phyloP scores from a whole-genome alignment of 257 asterid genomes.

The Nemophila menziesii region DNA sequence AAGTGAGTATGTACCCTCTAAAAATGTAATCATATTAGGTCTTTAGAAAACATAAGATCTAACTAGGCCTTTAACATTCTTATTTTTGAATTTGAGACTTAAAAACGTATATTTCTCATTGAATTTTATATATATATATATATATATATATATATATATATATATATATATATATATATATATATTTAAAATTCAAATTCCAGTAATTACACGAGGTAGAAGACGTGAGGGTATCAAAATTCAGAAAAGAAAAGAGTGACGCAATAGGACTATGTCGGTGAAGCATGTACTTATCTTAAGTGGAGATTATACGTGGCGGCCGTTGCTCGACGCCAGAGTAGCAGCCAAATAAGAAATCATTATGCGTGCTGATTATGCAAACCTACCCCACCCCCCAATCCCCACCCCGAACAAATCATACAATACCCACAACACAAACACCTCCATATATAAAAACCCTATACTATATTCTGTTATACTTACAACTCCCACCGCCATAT shows the following conservation, averaged over 20 bases:
- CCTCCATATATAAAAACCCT: too few relatives aligned
- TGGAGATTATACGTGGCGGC: conserved; percentile 45
- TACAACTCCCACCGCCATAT: neutral
- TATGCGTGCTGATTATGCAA: conserved; percentile 22
- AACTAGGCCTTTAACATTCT: too few relatives aligned
- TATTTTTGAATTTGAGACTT: too few relatives aligned
- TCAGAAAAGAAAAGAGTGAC: neutral
- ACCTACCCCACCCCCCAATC: neutral
- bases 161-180: too few relatives aligned
- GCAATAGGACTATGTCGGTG: conserved; percentile 41
- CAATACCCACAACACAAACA: neutral
- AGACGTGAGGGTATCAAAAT: neutral
- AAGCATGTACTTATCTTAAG: conserved; percentile 33
- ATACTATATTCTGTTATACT: neutral
- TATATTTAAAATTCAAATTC: too few relatives aligned
- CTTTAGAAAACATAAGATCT: too few relatives aligned
- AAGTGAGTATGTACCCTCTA: too few relatives aligned
- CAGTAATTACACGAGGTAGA: too few relatives aligned
- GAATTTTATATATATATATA: too few relatives aligned
- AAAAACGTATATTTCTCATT: too few relatives aligned
- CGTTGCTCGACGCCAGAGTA: conserved; percentile 40
- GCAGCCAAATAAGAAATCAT: conserved; percentile 24
- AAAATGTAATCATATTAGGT: too few relatives aligned
- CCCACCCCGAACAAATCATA: neutral
- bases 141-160: too few relatives aligned